Evolutionary conservation across 352 stramenopile genomes (phyloP), one percentile per base, ranked within the genome.

Genomic region (Phytophthora tentaculata): DNA sequence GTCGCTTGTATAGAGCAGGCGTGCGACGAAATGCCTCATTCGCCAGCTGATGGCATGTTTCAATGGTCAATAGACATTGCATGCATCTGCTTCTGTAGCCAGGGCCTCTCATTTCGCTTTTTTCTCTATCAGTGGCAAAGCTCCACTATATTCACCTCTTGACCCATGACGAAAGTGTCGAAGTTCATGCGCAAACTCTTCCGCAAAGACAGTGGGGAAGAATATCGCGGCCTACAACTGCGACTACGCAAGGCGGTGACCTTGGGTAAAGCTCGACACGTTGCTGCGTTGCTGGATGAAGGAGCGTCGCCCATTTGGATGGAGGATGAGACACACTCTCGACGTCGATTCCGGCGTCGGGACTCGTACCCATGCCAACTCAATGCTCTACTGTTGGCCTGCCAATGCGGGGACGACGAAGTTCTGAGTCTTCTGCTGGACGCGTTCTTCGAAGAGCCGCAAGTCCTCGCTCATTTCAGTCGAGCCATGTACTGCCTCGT

Each of bases 401-500:
- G 84, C 61, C 69, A 79, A 65, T 48, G 56, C 8, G 84, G 83
- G 44, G 55, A 89, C 44, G 72, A 73, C 8, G 65, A 83, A 41
- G 74, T 90, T 5, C 58, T 93, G 54, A 75, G 71, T 52, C 49
- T 93, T 44, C 57, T 93, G 22, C 73, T 93, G 22, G 79, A 93
- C 66, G 76, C 74, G 44, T 87, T 89, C 50, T 86, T 86, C 53
- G 56, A 75, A 12, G 66, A 82, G n/a, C 74, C 72, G 9, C 56
- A 80, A 55, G 58, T 83, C 3, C 72, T 91, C 6, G 17, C 51
- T 0, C 64, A 78, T 45, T 93, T 85, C 67, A 84, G 80, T 5
- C 71, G 74, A 20, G 76, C 79, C 28, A 91, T 93, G 83, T 91
- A 91, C 69, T 84, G 73, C 63, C 64, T 90, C 12, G 79, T 84